Conservation (phyloP, 345 rosid genomes). For the Eucalyptus decipiens region DNA sequence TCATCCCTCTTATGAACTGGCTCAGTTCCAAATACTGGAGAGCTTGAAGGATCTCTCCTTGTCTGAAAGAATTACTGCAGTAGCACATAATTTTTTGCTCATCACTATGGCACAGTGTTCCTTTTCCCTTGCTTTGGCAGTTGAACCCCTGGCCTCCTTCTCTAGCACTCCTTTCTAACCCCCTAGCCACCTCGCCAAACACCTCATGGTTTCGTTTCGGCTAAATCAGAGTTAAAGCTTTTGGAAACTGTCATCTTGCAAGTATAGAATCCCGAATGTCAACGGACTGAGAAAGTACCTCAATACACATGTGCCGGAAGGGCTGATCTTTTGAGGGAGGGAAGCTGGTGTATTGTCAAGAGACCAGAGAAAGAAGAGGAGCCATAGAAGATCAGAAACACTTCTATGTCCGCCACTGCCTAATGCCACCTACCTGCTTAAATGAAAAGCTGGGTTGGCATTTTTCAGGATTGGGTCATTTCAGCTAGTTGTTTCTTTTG, state of each 20-base stretch:
- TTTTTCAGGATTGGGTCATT: neutral
- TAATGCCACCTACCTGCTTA: neutral
- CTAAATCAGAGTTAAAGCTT: neutral
- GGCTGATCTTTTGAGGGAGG: neutral
- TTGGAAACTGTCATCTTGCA: neutral
- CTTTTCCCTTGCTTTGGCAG: neutral
- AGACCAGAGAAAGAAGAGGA: neutral
- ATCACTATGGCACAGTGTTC: neutral
- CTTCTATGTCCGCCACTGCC: neutral
- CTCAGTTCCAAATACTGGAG: neutral
- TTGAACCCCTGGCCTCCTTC: neutral
- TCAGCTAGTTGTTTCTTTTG: neutral
- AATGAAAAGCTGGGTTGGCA: neutral
- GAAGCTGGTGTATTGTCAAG: neutral
- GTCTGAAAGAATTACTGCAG: neutral
- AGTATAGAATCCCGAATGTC: neutral
- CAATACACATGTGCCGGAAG: neutral
- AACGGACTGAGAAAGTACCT: neutral
- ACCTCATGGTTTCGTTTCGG: neutral
- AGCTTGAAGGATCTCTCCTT: neutral
- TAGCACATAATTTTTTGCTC: neutral
- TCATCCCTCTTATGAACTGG: neutral
- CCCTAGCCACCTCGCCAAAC: neutral
- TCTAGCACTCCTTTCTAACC: neutral
- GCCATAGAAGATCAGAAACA: neutral